Evolutionary conservation across 2,329 filamentous ascomycete species (phyloP).

Genomic region (Plectosphaerella sp.): DNA sequence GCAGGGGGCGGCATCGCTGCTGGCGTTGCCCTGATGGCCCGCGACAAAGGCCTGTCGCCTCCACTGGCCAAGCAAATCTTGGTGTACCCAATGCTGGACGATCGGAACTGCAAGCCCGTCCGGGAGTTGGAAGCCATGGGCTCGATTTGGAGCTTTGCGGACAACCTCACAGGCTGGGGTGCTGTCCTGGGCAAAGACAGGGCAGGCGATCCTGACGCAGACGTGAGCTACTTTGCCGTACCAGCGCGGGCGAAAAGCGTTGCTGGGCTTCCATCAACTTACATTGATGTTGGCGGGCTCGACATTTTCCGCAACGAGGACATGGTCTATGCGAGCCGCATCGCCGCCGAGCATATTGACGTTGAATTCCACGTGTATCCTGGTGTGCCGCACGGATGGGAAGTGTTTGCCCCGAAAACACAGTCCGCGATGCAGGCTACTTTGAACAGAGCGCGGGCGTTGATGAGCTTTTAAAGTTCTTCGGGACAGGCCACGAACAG

Average conservation of each 20-base stretch:
- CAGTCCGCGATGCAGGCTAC: too few species aligned
- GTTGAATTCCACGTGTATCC: slow-evolving; percentile 35
- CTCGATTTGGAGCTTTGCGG: not conserved
- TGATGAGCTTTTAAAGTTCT: too few species aligned
- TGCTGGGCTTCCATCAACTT: slow-evolving; percentile 25
- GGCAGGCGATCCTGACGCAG: slow-evolving; percentile 1
- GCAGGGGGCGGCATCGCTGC: slow-evolving; percentile 16
- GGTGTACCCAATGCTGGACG: slow-evolving; percentile 28
- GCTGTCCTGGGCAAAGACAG: slow-evolving; percentile 1
- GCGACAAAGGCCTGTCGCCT: slow-evolving; percentile 16
- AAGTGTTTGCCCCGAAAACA: too few species aligned
- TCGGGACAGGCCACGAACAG: too few species aligned
- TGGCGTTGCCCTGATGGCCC: slow-evolving; percentile 31
- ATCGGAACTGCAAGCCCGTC: slow-evolving; percentile 12
- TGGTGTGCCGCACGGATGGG: slow-evolving; percentile 28
- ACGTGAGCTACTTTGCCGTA: slow-evolving; percentile 12
- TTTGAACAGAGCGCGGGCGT: too few species aligned
- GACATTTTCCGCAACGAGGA: slow-evolving; percentile 31
- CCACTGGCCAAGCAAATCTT: slow-evolving; percentile 26
- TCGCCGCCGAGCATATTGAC: slow-evolving; percentile 23
- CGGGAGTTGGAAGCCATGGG: too few species aligned
- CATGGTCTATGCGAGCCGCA: slow-evolving; percentile 21
- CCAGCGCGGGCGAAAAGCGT: slow-evolving; percentile 16
- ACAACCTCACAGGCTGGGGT: slow-evolving; percentile 2
- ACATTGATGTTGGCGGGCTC: slow-evolving; percentile 30